phyloP scores from a whole-genome alignment of 2,329 filamentous ascomycete species.

The Paramyrothecium roridum region DNA sequence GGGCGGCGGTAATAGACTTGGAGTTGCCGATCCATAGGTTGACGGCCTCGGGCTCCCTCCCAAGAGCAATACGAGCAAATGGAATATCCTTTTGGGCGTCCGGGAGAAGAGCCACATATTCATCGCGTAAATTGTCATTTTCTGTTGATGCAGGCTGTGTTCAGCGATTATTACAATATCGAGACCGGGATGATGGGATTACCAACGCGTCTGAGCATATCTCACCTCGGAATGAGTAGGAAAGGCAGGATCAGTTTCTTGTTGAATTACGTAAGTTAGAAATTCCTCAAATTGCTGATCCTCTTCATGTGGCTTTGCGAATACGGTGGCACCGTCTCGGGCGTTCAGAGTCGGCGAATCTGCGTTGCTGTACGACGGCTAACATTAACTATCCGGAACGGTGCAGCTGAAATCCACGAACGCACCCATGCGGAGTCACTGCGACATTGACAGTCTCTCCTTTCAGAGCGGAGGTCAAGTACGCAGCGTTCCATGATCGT shows the following conservation, averaged over 20 bases:
- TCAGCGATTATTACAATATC: not conserved
- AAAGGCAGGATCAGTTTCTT: constrained; percentile 44
- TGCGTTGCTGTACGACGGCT: constrained; percentile 27
- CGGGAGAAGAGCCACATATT: constrained; percentile 62
- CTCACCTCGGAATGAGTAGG: constrained; percentile 45
- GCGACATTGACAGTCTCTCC: constrained; percentile 68
- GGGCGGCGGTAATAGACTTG: constrained; percentile 65
- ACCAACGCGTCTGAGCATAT: constrained; percentile 73
- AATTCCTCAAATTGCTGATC: constrained; percentile 60
- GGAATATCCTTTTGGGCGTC: constrained; percentile 64
- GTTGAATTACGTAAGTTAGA: constrained; percentile 55
- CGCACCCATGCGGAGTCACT: constrained; percentile 68
- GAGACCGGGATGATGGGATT: not conserved
- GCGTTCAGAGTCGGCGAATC: constrained; percentile 28
- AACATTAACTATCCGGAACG: not conserved
- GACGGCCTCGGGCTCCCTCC: constrained; percentile 65
- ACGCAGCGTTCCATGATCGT: constrained; percentile 58
- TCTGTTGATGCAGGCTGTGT: constrained; percentile 40
- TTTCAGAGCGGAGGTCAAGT: constrained; percentile 53
- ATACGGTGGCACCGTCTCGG: constrained; percentile 35
- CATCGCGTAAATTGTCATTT: constrained; percentile 76
- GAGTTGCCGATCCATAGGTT: constrained; percentile 83
- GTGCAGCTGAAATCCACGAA: constrained; percentile 1
- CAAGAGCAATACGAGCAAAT: constrained; percentile 70
- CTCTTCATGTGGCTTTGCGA: constrained; percentile 72